phyloP scores from a whole-genome alignment of 1,139 yeast species.

The Geotrichum australiense region DNA sequence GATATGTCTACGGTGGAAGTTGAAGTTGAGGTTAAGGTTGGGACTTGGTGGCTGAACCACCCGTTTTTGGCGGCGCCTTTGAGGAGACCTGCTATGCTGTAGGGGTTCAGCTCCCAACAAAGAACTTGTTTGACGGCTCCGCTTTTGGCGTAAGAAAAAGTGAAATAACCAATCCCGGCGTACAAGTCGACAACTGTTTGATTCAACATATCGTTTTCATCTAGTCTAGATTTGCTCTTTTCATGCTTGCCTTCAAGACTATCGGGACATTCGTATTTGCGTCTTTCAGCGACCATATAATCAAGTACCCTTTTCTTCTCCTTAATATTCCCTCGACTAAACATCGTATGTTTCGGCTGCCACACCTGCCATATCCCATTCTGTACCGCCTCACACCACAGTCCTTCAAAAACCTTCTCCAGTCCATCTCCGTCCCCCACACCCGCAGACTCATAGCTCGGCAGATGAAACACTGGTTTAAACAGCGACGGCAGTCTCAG shows the following conservation, averaged over 20 bases:
- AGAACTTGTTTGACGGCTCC: slow-evolving; percentile 45
- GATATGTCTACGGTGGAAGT: background rate
- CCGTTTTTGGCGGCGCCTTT: slow-evolving; percentile 48
- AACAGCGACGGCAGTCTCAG: slow-evolving; percentile 15
- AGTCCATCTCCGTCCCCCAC: slow-evolving; percentile 57
- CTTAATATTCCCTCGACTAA: slow-evolving; percentile 79
- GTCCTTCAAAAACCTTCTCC: slow-evolving; percentile 40
- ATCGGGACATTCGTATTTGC: too few species aligned
- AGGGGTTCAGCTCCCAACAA: slow-evolving; percentile 83
- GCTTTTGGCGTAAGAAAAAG: slow-evolving; percentile 56
- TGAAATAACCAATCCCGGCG: slow-evolving; percentile 83
- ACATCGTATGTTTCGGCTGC: slow-evolving; percentile 86
- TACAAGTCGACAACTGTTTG: slow-evolving; percentile 60
- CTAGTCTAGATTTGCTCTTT: slow-evolving; percentile 79
- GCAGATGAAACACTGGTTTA: slow-evolving; percentile 8
- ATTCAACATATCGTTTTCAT: slow-evolving; percentile 51
- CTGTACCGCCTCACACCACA: slow-evolving; percentile 69
- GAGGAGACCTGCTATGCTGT: slow-evolving; percentile 69
- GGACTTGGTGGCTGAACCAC: slow-evolving; percentile 31
- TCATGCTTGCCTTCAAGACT: background rate
- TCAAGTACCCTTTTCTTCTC: slow-evolving; percentile 62
- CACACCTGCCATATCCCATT: slow-evolving; percentile 73
- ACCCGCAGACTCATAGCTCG: background rate
- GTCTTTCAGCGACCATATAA: too few species aligned
- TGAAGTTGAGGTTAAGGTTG: background rate